These are phyloP conservation scores for Coemansia sp. DNA, from an alignment of 192 early-diverging fungal genomes.

Conservation along the genomic window DNA sequence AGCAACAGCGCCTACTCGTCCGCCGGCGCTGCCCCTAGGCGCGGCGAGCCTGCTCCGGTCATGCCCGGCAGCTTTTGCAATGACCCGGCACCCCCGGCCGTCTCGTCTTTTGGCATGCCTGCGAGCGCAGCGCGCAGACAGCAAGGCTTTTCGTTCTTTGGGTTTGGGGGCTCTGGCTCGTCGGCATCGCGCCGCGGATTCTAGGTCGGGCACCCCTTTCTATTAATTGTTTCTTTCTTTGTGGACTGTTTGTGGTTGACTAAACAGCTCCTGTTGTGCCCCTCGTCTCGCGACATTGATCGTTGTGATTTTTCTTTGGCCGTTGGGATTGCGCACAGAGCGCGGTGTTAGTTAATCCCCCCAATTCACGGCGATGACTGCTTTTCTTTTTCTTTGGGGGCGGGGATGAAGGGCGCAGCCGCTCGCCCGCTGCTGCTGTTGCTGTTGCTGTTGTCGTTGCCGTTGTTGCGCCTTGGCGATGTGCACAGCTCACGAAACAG, in stretches of 20 bases:
- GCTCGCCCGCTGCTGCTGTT: too few relatives aligned
- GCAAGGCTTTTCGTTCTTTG: conserved; percentile 4
- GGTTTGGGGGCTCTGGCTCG: conserved; percentile 8
- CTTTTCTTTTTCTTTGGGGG: not conserved
- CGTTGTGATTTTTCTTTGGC: not conserved
- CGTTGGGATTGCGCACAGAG: not conserved
- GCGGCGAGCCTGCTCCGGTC: conserved; percentile 3
- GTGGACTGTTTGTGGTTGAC: too few relatives aligned
- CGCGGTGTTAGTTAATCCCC: not conserved
- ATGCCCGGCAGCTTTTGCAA: conserved; percentile 36
- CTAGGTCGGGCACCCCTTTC: not conserved
- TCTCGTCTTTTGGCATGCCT: conserved; percentile 39
- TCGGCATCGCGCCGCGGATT: conserved; percentile 24
- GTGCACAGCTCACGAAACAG: too few relatives aligned
- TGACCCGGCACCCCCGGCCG: conserved; percentile 33
- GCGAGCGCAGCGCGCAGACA: conserved; percentile 11
- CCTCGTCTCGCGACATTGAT: too few relatives aligned
- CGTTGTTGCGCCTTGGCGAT: too few relatives aligned
- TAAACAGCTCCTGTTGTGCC: not conserved
- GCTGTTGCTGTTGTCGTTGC: not conserved
- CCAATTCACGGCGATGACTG: not conserved
- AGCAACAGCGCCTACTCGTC: not conserved
- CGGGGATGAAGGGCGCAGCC: not conserved
- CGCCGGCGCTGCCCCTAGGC: not conserved
- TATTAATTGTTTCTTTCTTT: not conserved